Evolutionary conservation across 2,329 filamentous ascomycete genomes (phyloP), one percentile per base, ranked within the genome.

Genomic region (Orbilia brochopaga): DNA sequence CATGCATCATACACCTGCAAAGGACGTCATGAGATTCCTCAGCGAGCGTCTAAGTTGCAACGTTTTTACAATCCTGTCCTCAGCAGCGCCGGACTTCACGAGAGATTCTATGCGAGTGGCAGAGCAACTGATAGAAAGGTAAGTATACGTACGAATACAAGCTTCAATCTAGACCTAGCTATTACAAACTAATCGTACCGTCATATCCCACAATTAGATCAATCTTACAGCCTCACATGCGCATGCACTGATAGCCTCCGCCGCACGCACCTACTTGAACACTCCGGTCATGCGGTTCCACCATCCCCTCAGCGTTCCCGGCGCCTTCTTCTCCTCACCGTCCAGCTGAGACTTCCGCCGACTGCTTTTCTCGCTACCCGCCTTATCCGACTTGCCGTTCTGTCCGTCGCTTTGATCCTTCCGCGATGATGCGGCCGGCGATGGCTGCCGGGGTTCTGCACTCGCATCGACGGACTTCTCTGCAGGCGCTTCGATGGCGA

Each of bases 251-350:
- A 4, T 32, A 32, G 27, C 17, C 3, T 48, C 8, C 17, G 7
- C 19, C 8, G 2, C 10, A 23, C 21, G 13, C 46, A 15, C 46
- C 60, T 19, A 70, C 50, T 70, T 70, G 54, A 70, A 70, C 21
- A 44, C 65, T 8, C 52, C 52, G 6, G 54, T 51, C 37, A 70
- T 54, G 19, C 54, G 44, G 37, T 62, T 59, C 65, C 65, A 70
- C 2, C 37, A 51, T 17, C 40, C 53, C 54, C 35, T 70, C 19
- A 70, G 48, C 24, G 58, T 55, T 15, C 53, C 54, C 4, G 52
- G 52, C 1, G 23, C 46, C n/a, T 48, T 55, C 44, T 44, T 53
- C 30, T 23, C 59, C 8, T 53, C 58, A 2, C 15, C 59, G 10
- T 48, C 21, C n/a, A 48, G 17, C 44, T 48, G 44, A 30, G 30